A percentile compares a stretch with the other conserved stretches of the same genome.
phyloP scores from a whole-genome alignment of 257 asterid species.

The Primulina eburnea region DNA sequence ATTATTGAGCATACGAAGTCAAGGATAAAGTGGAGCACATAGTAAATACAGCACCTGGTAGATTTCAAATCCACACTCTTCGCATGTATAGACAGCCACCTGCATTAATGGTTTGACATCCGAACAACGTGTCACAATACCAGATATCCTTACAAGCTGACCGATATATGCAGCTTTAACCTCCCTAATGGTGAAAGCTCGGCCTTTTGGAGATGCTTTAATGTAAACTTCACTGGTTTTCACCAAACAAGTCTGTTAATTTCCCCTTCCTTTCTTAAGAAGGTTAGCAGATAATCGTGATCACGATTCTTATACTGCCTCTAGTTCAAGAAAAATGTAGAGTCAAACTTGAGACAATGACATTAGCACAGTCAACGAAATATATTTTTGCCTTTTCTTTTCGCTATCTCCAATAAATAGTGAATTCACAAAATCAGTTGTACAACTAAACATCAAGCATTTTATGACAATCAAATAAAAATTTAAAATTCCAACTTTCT shows the following conservation, averaged over 20 bases:
- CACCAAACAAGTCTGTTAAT: constrained; percentile 29
- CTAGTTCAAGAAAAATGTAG: neutral
- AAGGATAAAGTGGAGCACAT: constrained; percentile 9
- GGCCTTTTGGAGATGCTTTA: constrained; percentile 75
- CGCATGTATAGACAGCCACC: constrained; percentile 97
- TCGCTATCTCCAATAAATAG: neutral
- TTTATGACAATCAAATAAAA: neutral
- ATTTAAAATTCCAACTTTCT: neutral
- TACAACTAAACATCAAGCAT: neutral
- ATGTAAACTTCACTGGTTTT: constrained; percentile 83
- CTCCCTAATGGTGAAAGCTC: constrained; percentile 90
- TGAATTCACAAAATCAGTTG: neutral
- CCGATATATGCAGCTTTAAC: constrained; percentile 92
- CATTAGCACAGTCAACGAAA: neutral
- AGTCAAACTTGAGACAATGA: neutral
- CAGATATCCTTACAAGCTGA: constrained; percentile 86
- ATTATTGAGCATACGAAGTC: constrained; percentile 9
- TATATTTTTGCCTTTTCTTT: neutral
- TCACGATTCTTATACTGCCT: neutral
- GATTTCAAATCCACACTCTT: constrained; percentile 96
- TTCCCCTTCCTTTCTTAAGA: constrained; percentile 2
- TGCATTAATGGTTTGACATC: constrained; percentile 97
- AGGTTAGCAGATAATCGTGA: constrained; percentile 11
- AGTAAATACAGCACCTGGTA: constrained; percentile 63
- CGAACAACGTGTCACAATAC: constrained; percentile 93